Base-by-base conservation (phyloP, 371 early-diverging fungal species). In the Mortierella sp. region DNA sequence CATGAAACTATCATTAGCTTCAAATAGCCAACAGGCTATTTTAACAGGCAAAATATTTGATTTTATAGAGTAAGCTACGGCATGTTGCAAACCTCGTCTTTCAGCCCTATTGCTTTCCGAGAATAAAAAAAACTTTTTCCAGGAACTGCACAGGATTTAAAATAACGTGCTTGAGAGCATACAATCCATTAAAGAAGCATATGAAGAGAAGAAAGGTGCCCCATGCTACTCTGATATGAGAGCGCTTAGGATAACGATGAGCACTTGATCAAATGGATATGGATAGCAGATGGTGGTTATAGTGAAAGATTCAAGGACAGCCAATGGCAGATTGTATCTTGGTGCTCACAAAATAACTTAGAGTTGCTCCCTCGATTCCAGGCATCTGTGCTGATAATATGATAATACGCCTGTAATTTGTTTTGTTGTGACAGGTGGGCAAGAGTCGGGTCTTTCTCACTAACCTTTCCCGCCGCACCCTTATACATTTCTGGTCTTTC, bases 261-360 rank as follows among this genome's bases (percentile, higher is more conserved):
- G n/a, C 45, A 45, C 17, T 17, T 19, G 19, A n/a, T 5, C 45
- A 12, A 45, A 15, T 19, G 45, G n/a, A 17, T 15, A 40, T 8
- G 40, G 9, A 3, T 15, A n/a, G 45, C n/a, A 17, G 45, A 45
- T n/a, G n/a, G 45, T 45, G 19, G n/a, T 5, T 5, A 47, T 17
- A 47, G 47, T 45, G 6, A 17, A n/a, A 47, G 22, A 47, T n/a
- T 47, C 47, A 47, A 47, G n/a, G n/a, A 47, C 17, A 47, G 43
- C 43, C 43, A 43, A 15, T 17, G 47, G n/a, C 47, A 56, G 15
- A 53, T 22, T 53, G 54, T 22, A 12, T 53, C 10, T 53, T 53
- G n/a, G 54, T 53, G 56, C 47, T 47, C 47, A 47, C 47, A 47
- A 47, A 47, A n/a, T n/a, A 47, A n/a, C n/a, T n/a, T n/a, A n/a